Conservation (phyloP, 106 monocot genomes). For the Allium cepa region DNA sequence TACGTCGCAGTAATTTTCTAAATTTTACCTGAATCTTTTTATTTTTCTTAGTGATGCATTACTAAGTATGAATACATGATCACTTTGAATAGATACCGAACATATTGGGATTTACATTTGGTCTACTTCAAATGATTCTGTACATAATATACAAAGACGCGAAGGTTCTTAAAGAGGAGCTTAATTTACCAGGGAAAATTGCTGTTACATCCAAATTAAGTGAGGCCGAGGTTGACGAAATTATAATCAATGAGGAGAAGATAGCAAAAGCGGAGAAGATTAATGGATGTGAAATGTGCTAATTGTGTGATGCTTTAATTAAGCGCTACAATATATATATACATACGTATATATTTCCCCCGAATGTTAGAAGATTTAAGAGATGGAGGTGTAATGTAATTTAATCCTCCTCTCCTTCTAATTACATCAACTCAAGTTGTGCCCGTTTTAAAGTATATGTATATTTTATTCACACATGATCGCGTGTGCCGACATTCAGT, state of each 20-base stretch:
- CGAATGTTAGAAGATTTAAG: no score
- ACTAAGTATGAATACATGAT: background rate
- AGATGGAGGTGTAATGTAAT: no score
- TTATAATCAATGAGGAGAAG: background rate
- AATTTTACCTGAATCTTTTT: background rate
- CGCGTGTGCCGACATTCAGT: no score
- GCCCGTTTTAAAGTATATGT: no score
- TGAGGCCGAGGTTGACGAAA: background rate
- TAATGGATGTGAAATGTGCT: conserved; percentile 2
- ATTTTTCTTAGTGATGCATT: background rate
- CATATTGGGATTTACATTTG: conserved; percentile 55
- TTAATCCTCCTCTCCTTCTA: no score
- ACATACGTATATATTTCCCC: no score
- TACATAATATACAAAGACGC: conserved; percentile 35
- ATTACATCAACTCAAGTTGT: no score
- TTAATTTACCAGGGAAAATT: conserved; percentile 2
- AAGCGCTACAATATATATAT: fast-evolving
- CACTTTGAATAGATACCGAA: conserved; percentile 39
- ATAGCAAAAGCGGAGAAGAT: background rate
- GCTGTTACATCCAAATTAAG: background rate
- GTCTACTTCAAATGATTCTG: conserved; percentile 53
- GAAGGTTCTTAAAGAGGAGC: conserved; percentile 3
- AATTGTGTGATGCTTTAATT: background rate
- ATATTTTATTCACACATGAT: no score
- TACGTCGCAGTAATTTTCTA: conserved; percentile 22